These are phyloP conservation scores for Ustilago trichophora DNA, from an alignment of 1,284 basidiomycete species.

Conservation along the genomic window DNA sequence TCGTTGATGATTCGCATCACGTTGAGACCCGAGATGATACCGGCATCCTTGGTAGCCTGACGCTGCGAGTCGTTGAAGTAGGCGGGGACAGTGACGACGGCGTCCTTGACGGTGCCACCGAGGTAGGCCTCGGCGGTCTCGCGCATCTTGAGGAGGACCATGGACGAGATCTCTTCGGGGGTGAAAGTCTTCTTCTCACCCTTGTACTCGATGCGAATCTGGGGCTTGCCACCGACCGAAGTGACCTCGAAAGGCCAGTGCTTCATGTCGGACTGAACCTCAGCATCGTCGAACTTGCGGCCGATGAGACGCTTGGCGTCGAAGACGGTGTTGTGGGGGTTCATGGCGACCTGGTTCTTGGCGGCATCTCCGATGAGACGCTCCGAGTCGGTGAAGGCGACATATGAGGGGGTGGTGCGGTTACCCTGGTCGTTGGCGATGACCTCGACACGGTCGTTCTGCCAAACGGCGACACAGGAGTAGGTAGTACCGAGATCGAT, in stretches of 20 bases:
- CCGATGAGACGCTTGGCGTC: conserved; percentile 91
- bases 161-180: conserved; percentile 95
- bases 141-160: conserved; percentile 98
- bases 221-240: conserved; percentile 83
- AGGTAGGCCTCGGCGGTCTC: conserved; percentile 98
- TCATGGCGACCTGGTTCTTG: conserved; percentile 83
- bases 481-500: conserved; percentile 85
- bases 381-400: conserved; percentile 75
- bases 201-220: conserved; percentile 86
- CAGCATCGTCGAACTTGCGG: conserved; percentile 81
- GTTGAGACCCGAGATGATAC: conserved; percentile 86
- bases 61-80: conserved; percentile 99
- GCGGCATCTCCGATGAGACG: conserved; percentile 95
- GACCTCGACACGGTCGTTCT: conserved; percentile 97
- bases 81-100: conserved; percentile 88
- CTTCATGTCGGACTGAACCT: conserved; percentile 94
- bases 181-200: conserved; percentile 93
- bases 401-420: conserved; percentile 83
- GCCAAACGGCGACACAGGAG: conserved; percentile 84
- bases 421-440: conserved; percentile 92
- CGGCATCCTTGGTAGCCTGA: conserved; percentile 94
- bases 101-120: conserved; percentile 80
- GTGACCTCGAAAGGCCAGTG: conserved; percentile 92
- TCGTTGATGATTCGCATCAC: conserved; percentile 97
- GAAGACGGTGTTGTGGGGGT: conserved; percentile 73